phyloP scores from a whole-genome alignment of 495 filamentous ascomycete species.

The Hypoxylon trugodes region DNA sequence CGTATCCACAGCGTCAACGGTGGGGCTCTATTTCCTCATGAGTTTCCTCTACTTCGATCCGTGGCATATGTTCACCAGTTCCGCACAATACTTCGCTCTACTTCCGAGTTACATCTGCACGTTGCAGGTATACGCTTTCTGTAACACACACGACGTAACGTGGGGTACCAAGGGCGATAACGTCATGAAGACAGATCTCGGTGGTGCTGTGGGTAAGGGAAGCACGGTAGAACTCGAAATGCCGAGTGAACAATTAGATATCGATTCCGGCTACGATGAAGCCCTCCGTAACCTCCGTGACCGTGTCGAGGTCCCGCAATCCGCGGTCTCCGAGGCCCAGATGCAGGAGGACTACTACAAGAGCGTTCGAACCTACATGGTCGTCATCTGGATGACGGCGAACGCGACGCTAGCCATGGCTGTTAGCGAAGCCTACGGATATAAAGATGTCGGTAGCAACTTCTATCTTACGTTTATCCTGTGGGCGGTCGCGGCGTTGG shows the following conservation, averaged over 20 bases:
- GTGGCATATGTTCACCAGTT: slow-evolving; percentile 98
- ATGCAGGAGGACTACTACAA: slow-evolving; percentile 98
- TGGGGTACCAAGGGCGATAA: slow-evolving; percentile 99
- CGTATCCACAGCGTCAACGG: slow-evolving; percentile 84
- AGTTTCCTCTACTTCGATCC: slow-evolving; percentile 96
- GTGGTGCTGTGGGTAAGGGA: slow-evolving; percentile 77
- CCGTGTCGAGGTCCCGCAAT: slow-evolving; percentile 78
- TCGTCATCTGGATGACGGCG: slow-evolving; percentile 91
- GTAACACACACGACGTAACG: slow-evolving; percentile 98
- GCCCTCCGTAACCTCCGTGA: slow-evolving; percentile 96
- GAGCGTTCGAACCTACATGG: slow-evolving; percentile 97
- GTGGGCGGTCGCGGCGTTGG: slow-evolving; percentile 88
- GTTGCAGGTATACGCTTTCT: slow-evolving; percentile 97
- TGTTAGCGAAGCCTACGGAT: slow-evolving; percentile 84
- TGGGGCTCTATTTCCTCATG: slow-evolving; percentile 96
- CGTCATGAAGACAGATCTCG: slow-evolving; percentile 88
- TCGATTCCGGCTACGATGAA: slow-evolving; percentile 97
- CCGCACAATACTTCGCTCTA: slow-evolving; percentile 92
- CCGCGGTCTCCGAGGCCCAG: slow-evolving; percentile 74
- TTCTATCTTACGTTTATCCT: slow-evolving; percentile 93
- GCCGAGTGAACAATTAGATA: slow-evolving; percentile 97
- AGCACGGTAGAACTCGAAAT: slow-evolving; percentile 88
- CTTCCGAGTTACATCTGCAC: slow-evolving; percentile 96
- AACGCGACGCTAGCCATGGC: slow-evolving; percentile 95
- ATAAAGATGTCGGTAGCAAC: slow-evolving; percentile 74